Base-by-base conservation (phyloP, 2,329 filamentous ascomycete species). In the Ilyonectria destructans region DNA sequence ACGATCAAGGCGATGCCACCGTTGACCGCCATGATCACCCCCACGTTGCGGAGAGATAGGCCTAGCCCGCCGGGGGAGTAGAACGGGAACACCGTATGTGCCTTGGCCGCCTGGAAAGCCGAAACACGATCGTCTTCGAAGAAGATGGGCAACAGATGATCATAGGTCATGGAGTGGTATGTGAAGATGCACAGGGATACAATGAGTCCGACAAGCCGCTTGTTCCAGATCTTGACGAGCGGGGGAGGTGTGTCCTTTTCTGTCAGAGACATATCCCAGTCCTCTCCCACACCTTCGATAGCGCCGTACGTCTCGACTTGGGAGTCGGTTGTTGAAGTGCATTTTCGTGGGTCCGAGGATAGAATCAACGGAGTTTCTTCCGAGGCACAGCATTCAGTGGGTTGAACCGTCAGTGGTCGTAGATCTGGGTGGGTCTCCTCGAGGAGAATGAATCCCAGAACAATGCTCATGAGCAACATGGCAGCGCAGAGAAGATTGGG, bases 101-200 rank as follows among this genome's bases (percentile, higher is more conserved):
- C 46, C n/a, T 72, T 73, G 48, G 80, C 68, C 26, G 81, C 71
- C 6, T 83, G 78, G 48, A 83, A 80, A 52, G 83, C 77, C 29
- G 81, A 78, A 69, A 81, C 83, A 33, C 88, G 87, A 46, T 90
- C 87, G 75, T 97, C 95, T 79, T 98, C 95, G 58, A 97, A 90
- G 82, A 97, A 98, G 67, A 98, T 97, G 8, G 95, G 95, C 61
- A 97, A 86, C 1, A 98, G 87, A 78, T 97, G 93, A 77, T 98
- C 96, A 81, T 94, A 98, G 0, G 93, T 95, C 95, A 98, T 98
- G 43, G 92, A 94, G 82, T 98, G 95, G 79, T 97, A 97, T 5
- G 94, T 96, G 83, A 97, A 97, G 70, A 98, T 93, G 51, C 92
- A 93, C 55, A 98, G 84, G 1, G 95, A 92, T n/a, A 94, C 77